phyloP scores from a whole-genome alignment of 1,284 basidiomycete genomes.

The Austropuccinia psidii region DNA sequence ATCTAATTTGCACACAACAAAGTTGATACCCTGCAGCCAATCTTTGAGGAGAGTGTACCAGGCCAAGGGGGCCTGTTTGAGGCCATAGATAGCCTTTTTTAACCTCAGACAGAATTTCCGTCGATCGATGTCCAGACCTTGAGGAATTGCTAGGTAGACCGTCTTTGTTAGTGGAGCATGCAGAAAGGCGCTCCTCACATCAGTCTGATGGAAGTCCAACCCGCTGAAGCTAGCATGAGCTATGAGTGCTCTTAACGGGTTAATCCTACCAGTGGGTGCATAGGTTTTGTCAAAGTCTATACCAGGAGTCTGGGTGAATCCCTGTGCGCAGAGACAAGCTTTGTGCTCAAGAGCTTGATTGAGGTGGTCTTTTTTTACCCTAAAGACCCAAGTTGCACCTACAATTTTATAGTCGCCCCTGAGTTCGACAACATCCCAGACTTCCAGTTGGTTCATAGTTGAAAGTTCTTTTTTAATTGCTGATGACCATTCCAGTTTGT shows the following conservation, averaged over 20 bases:
- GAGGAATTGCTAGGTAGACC: too few relatives aligned
- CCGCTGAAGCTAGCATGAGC: neutral
- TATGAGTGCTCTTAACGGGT: neutral
- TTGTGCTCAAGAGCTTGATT: neutral
- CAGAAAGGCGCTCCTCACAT: neutral
- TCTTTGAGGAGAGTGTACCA: too few relatives aligned
- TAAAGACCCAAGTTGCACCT: neutral
- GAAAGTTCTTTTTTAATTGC: neutral
- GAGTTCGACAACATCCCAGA: neutral
- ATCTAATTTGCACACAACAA: too few relatives aligned
- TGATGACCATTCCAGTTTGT: too few relatives aligned
- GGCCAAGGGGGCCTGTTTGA: too few relatives aligned
- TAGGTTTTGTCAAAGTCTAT: neutral
- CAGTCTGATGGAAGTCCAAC: neutral
- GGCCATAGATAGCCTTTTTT: too few relatives aligned
- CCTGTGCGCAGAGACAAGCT: neutral
- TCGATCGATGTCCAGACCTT: too few relatives aligned
- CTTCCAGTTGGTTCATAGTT: neutral
- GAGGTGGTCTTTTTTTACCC: neutral
- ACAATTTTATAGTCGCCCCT: neutral
- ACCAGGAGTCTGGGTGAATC: neutral
- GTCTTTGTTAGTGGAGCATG: too few relatives aligned
- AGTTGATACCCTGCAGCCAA: too few relatives aligned
- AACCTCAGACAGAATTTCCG: too few relatives aligned
- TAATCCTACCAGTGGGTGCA: neutral